Evolutionary conservation across 1,139 yeast genomes (phyloP).

Genomic region (Yamadazyma pseudoaaseri): DNA sequence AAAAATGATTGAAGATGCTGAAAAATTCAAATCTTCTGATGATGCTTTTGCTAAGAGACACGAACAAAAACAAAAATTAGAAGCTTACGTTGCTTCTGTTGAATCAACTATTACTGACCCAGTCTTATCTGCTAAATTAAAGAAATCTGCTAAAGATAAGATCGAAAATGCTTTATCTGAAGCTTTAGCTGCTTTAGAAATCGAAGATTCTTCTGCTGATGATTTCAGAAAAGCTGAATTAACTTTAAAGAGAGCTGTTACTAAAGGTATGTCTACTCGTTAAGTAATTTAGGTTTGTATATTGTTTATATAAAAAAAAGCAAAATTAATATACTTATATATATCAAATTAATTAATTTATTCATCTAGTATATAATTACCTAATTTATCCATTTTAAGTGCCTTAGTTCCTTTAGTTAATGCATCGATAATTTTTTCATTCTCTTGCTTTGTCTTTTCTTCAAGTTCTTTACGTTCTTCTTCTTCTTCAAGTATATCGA

Average conservation of each 20-base stretch:
- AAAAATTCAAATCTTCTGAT: slow-evolving; percentile 97
- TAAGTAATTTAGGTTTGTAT: slow-evolving; percentile 40
- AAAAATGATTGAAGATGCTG: slow-evolving; percentile 98
- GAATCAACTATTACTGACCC: slow-evolving; percentile 98
- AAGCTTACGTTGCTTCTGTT: slow-evolving; percentile 97
- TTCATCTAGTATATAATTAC: slow-evolving; percentile 69
- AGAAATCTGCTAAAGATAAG: slow-evolving; percentile 97
- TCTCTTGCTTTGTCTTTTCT: slow-evolving; percentile 50
- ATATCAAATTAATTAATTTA: slow-evolving; percentile 16
- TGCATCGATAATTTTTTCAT: slow-evolving; percentile 72
- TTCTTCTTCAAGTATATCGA: slow-evolving; percentile 23
- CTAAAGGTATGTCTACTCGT: slow-evolving; percentile 99
- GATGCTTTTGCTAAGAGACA: slow-evolving; percentile 99
- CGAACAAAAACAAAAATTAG: slow-evolving; percentile 99
- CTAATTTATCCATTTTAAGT: slow-evolving; percentile 75
- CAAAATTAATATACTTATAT: slow-evolving; percentile 14
- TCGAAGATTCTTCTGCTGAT: slow-evolving; percentile 95
- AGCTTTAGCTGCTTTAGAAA: slow-evolving; percentile 96
- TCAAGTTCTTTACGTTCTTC: slow-evolving; percentile 30
- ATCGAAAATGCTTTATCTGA: slow-evolving; percentile 98
- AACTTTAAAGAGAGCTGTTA: slow-evolving; percentile 97
- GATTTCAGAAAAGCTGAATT: slow-evolving; percentile 99
- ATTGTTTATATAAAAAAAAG: slow-evolving; percentile 16
- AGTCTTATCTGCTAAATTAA: slow-evolving; percentile 95
- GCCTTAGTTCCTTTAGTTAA: slow-evolving; percentile 58